Evolutionary conservation across 331 rosid genomes (phyloP), one percentile per base, ranked within the genome.

Genomic region (Malus hybrid): DNA sequence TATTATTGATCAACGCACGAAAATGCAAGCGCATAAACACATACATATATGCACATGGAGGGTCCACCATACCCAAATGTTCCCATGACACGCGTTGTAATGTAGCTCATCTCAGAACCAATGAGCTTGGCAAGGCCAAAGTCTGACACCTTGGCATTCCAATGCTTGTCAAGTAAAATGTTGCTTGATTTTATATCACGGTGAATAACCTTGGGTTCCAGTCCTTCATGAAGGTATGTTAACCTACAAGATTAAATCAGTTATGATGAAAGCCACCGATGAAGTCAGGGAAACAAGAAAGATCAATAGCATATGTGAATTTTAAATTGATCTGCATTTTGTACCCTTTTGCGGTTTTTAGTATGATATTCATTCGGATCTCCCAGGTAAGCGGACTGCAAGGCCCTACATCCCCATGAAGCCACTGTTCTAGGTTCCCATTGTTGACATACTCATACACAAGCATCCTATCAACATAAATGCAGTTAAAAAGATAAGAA

Each of bases 361-460:
- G 84, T 74, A 92, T 88, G 72, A 92, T 83, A 73, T 90, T 92
- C 92, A 92, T 88, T 60, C 97, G 85, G 83, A 85, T 85, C 62
- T 88, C 93, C 97, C 97, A 92, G 12, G 93, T 92, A 20, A 92
- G 88, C 55, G 93, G 96, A 66, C 97, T 92, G 80, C 60, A 78
- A 76, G 93, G 83, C 39, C 97, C 93, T 39, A 92, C 96, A 80
- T 92, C 93, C 55, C 97, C 97, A 78, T 90, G 97, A 56, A 92
- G 82, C 97, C 96, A 92, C 81, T 90, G 98, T 75, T 93, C 98
- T 39, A 90, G 80, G 89, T 89, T 93, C 68, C 97, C 97, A 81
- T 89, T 93, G 87, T 93, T 88, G 62, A 89, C 91, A 29, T 72
- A 93, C 89, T 93, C 97, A 39, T 93, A 93, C 54, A 89, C 97